Conservation (phyloP, 345 rosid species). For the Angophora floribunda region DNA sequence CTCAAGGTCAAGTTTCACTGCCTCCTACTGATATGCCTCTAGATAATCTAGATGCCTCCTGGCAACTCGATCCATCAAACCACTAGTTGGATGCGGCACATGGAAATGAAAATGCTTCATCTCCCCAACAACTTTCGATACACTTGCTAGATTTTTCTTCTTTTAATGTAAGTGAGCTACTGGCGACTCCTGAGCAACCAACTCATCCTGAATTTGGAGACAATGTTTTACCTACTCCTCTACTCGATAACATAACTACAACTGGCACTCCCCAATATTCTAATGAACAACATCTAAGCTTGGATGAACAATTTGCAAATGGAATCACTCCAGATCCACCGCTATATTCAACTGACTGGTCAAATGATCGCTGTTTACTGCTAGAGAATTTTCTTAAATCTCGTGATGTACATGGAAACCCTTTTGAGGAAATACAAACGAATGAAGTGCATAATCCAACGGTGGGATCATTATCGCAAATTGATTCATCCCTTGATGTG, state of each 20-base stretch:
- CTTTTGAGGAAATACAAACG: accelerated
- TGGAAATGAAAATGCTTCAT: accelerated
- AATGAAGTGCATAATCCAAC: no score
- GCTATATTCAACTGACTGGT: background rate
- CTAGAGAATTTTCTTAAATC: background rate
- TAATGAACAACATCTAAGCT: background rate
- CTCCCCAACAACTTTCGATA: accelerated
- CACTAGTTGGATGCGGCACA: accelerated
- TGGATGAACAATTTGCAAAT: no score
- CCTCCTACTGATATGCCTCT: accelerated
- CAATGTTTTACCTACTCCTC: no score
- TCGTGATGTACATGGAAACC: background rate
- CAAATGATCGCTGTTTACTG: accelerated
- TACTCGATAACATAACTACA: no score
- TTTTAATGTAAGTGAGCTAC: no score
- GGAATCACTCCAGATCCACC: no score
- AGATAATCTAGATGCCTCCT: accelerated
- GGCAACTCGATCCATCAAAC: accelerated
- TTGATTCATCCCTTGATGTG: no score
- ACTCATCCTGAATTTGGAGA: no score
- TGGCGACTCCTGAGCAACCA: accelerated
- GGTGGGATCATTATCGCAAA: background rate
- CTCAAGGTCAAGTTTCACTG: no score
- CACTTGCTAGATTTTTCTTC: accelerated
- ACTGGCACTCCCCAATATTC: background rate